phyloP scores from a whole-genome alignment of 441 rosid genomes.

The Erodium texanum region DNA sequence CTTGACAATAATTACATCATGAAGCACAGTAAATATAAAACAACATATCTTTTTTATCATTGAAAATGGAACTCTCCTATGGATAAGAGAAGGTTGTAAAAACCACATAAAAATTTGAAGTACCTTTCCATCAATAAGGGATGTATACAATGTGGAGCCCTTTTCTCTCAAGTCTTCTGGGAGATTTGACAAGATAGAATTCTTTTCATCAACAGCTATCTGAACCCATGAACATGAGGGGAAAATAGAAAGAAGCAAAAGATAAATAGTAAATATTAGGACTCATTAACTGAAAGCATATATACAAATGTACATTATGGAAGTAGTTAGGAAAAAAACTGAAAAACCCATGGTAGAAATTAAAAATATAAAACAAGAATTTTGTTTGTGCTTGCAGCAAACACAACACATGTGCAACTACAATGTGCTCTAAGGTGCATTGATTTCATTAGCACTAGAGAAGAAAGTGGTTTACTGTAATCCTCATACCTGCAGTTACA shows the following conservation, averaged over 20 bases:
- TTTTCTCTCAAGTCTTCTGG: slow-evolving; percentile 63
- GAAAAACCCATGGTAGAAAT: background rate
- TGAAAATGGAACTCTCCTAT: background rate
- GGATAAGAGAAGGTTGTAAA: background rate
- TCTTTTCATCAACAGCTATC: slow-evolving; percentile 72
- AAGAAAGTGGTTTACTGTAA: background rate
- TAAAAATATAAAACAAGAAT: background rate
- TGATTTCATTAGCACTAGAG: background rate
- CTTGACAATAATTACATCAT: background rate
- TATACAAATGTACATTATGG: background rate
- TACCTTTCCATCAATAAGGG: slow-evolving; percentile 78
- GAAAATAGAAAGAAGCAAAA: slow-evolving; percentile 5
- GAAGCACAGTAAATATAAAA: background rate
- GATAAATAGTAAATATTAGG: background rate
- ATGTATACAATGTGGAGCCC: slow-evolving; percentile 52
- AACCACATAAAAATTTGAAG: background rate
- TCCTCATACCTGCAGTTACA: background rate
- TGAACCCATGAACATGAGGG: slow-evolving; percentile 24
- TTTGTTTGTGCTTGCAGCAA: background rate
- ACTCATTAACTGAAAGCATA: background rate
- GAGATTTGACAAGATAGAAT: slow-evolving; percentile 60
- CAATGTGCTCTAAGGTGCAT: background rate
- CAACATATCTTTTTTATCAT: background rate
- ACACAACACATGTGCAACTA: background rate
- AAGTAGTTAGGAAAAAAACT: background rate